phyloP scores from a whole-genome alignment of 2,329 filamentous ascomycete genomes.

The Aspergillus ochraceoroseus region DNA sequence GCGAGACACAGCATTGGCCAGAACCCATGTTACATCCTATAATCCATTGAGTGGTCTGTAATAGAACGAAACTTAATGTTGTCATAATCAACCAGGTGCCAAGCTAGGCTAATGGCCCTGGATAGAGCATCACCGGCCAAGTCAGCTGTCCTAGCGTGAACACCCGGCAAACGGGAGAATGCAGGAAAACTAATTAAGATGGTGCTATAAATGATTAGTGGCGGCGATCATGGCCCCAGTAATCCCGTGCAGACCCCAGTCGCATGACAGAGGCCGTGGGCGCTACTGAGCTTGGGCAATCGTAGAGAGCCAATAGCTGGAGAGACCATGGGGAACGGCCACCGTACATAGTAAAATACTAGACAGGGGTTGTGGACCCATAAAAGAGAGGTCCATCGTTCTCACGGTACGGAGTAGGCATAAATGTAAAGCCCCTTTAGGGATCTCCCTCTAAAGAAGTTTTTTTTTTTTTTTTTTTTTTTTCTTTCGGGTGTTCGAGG shows the following conservation, averaged over 20 bases:
- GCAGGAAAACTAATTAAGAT: constrained; percentile 35
- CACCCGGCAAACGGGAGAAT: constrained; percentile 32
- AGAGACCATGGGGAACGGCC: constrained; percentile 13
- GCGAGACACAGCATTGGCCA: constrained; percentile 29
- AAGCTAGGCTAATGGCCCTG: constrained; percentile 19
- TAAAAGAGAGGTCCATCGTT: constrained; percentile 18
- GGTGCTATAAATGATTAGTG: constrained; percentile 33
- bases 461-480: background rate
- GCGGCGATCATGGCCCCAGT: constrained; percentile 30
- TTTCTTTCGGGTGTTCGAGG: constrained; percentile 21
- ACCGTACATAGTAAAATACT: constrained; percentile 15
- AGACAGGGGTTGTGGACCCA: constrained; percentile 16
- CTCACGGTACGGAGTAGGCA: constrained; percentile 12
- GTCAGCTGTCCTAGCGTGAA: constrained; percentile 32
- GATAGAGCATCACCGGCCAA: constrained; percentile 23
- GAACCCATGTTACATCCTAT: constrained; percentile 30
- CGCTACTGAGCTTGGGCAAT: constrained; percentile 29
- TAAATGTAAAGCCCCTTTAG: constrained; percentile 13
- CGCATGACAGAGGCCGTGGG: constrained; percentile 29
- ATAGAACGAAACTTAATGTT: constrained; percentile 21
- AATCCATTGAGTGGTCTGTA: constrained; percentile 21
- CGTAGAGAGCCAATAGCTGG: constrained; percentile 25
- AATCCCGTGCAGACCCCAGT: constrained; percentile 35
- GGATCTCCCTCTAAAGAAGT: constrained; percentile 10
- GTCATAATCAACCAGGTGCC: constrained; percentile 16